Conservation (phyloP, 805 yeast genomes). For the Alloascoidea africana region DNA sequence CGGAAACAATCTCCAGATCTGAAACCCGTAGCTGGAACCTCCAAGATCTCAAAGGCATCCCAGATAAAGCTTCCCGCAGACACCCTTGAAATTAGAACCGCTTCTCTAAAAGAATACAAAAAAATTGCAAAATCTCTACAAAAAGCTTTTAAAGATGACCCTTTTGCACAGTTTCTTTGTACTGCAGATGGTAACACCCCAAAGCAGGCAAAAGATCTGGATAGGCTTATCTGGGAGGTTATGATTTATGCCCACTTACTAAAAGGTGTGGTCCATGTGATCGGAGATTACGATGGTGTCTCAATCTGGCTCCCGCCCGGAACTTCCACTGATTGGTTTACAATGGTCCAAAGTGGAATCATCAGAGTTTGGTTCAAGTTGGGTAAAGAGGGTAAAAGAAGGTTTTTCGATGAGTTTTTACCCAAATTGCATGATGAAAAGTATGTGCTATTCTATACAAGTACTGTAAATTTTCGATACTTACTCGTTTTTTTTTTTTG, state of each 20-base stretch:
- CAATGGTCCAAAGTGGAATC: slow-evolving; percentile 11
- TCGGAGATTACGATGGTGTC: slow-evolving; percentile 31
- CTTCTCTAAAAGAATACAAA: slow-evolving; percentile 23
- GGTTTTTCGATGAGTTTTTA: slow-evolving; percentile 34
- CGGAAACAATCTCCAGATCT: no score
- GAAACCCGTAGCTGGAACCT: no score
- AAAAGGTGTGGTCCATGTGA: slow-evolving; percentile 33
- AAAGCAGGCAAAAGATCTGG: slow-evolving; percentile 24
- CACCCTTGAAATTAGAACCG: neutral
- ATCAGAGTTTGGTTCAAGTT: slow-evolving; percentile 23
- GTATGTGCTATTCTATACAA: no score
- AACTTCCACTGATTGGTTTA: slow-evolving; percentile 10
- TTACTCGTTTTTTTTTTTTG: neutral
- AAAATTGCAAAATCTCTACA: slow-evolving; percentile 36
- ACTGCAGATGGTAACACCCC: slow-evolving; percentile 21
- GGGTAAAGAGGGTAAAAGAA: slow-evolving; percentile 27
- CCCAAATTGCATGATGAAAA: slow-evolving; percentile 29
- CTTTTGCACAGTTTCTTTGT: slow-evolving; percentile 34
- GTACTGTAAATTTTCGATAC: slow-evolving; percentile 1
- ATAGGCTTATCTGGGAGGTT: slow-evolving; percentile 36
- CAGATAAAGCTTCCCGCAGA: no score
- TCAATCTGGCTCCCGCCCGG: slow-evolving; percentile 19
- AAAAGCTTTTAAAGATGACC: slow-evolving; percentile 37
- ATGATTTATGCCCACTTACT: slow-evolving; percentile 34
- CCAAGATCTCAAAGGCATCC: no score